Base-by-base conservation (phyloP, 1,139 yeast species). In the Magnusiomyces magnusii region DNA sequence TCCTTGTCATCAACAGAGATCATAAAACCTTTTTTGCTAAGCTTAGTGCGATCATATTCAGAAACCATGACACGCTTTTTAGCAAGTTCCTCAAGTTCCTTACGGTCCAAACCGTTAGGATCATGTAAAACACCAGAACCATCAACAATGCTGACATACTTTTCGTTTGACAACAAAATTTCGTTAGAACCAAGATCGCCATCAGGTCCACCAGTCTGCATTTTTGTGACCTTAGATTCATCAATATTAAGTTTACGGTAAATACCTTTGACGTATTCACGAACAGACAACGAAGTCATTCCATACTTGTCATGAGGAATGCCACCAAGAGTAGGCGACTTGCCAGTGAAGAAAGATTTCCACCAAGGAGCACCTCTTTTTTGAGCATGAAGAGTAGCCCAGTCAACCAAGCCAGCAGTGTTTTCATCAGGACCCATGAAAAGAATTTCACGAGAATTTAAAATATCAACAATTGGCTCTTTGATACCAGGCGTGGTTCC, bases 391-490 rank as follows among this genome's bases (percentile, higher is more conserved):
- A 84, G 77, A 52, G 98, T 93, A n/a, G 99, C 99, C 99, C 99
- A 93, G 73, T 93, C 92, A 59, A 92, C 96, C 69, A 88, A 86
- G 39, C 86, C 87, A 42, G 99, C 98, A 61, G 98, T 91, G 74
- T 96, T 96, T 78, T 93, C 99, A 76, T 93, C 99, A 25, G 99
- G 99, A 58, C 99, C 99, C 84, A 93, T 87, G 75, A 89, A 93
- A 67, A 93, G 78, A 67, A 93, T 93, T 78, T 93, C 99, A 57
- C 87, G 90, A 69, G 86, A 81, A 63, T 84, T 83, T 71, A 90
- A 86, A 62, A 89, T 78, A 71, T 93, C 98, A 62, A 93, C 92
- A 70, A 91, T 86, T 58, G 82, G 80, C 67, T 90, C 97, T 76
- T 90, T 90, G 64, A 86, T 83, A 42, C 93, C 93, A 23, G 89